These are phyloP conservation scores for Penicillium sp. DNA, from an alignment of 2,329 filamentous ascomycete species.

Conservation along the genomic window DNA sequence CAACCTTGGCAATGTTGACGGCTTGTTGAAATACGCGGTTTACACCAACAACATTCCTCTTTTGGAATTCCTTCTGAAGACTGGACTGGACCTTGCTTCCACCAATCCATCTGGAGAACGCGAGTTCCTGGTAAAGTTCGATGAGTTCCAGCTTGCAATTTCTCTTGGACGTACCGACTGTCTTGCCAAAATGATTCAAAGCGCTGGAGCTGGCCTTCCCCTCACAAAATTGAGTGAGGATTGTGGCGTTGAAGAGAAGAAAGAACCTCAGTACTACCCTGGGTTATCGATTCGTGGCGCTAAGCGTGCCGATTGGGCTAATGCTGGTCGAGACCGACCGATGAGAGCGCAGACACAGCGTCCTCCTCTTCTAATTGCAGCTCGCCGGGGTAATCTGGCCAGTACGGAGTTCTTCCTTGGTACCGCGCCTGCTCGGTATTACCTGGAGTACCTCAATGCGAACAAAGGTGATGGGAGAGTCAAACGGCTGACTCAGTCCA, in stretches of 20 bases:
- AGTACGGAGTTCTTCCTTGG: constrained; percentile 75
- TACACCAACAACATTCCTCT: constrained; percentile 52
- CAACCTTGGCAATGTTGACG: neutral
- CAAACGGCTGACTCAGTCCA: constrained; percentile 42
- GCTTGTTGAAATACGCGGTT: constrained; percentile 48
- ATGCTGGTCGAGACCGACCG: constrained; percentile 48
- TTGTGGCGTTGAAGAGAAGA: constrained; percentile 60
- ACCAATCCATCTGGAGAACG: constrained; percentile 5
- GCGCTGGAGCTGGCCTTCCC: constrained; percentile 66
- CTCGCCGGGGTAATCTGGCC: constrained; percentile 54
- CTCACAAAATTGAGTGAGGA: constrained; percentile 64
- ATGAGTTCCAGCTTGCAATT: constrained; percentile 43
- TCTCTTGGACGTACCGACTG: constrained; percentile 34
- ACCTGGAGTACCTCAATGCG: constrained; percentile 64
- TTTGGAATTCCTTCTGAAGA: constrained; percentile 58
- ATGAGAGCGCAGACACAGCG: neutral
- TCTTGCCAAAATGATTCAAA: constrained; percentile 59
- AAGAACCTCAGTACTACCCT: constrained; percentile 71
- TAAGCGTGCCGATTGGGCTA: constrained; percentile 73
- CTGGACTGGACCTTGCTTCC: constrained; percentile 32
- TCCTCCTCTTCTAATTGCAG: constrained; percentile 33
- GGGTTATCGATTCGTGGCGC: constrained; percentile 72
- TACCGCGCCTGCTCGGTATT: constrained; percentile 64
- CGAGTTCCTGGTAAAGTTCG: constrained; percentile 3
- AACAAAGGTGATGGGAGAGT: constrained; percentile 62